phyloP scores from a whole-genome alignment of 345 rosid genomes.

The Populus deltoides region DNA sequence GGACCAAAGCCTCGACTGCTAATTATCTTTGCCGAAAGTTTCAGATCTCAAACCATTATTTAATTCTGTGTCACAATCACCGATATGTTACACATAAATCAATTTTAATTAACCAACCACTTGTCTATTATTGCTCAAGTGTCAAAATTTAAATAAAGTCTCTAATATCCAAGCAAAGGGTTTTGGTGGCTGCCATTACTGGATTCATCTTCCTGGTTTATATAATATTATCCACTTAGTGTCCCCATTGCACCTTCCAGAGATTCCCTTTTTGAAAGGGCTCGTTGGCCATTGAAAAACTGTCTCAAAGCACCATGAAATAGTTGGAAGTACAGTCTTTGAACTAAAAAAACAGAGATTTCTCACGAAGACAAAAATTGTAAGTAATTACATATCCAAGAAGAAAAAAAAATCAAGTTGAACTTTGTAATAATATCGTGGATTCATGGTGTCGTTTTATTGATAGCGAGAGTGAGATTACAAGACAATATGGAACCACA shows the following conservation, averaged over 20 bases:
- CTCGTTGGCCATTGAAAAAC: constrained; percentile 1
- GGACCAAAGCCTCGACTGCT: constrained; percentile 7
- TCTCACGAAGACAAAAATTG: background rate
- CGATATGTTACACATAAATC: background rate
- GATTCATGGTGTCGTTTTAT: background rate
- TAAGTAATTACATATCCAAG: background rate
- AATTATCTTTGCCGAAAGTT: background rate
- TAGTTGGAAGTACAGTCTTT: background rate
- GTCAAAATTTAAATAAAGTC: background rate
- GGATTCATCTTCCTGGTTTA: background rate
- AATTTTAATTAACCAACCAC: background rate
- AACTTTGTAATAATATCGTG: background rate
- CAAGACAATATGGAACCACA: background rate
- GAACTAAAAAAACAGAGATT: background rate
- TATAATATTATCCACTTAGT: constrained; percentile 5
- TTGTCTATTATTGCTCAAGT: background rate
- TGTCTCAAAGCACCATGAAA: background rate
- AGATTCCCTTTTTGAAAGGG: background rate
- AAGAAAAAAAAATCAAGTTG: background rate
- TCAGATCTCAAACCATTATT: background rate
- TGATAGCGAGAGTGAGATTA: background rate
- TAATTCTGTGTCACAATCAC: constrained; percentile 1
- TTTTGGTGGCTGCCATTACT: background rate
- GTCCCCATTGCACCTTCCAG: constrained; percentile 16
- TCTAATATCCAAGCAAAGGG: background rate